Conservation (phyloP, 2,329 filamentous ascomycete genomes). For the Calonectria honghensis region DNA sequence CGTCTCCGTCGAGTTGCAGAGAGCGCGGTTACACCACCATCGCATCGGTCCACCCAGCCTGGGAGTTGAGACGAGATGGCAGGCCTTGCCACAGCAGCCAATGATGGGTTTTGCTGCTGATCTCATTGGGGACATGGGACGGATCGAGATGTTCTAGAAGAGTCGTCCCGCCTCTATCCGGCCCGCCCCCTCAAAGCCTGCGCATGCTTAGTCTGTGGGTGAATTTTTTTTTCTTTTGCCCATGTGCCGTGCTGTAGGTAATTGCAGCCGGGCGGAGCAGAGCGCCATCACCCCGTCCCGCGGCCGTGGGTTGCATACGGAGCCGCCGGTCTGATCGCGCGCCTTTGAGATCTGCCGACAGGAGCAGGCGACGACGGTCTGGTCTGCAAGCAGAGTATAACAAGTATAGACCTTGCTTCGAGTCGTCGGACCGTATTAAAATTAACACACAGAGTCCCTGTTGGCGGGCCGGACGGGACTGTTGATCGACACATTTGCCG, state of each 20-base stretch:
- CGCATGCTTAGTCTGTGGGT: constrained; percentile 4
- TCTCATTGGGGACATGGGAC: constrained; percentile 44
- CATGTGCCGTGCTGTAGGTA: constrained; percentile 22
- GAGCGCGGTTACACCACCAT: constrained; percentile 15
- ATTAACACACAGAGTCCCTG: constrained; percentile 43
- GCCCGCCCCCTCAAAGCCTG: constrained; percentile 38
- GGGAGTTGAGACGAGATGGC: constrained; percentile 20
- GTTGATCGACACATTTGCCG: constrained; percentile 51
- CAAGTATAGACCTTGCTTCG: constrained; percentile 30
- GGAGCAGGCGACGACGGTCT: background rate
- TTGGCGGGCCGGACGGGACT: constrained; percentile 53
- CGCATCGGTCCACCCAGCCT: constrained; percentile 17
- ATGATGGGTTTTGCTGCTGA: constrained; percentile 25
- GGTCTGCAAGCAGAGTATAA: background rate
- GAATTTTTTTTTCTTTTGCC: constrained; percentile 29
- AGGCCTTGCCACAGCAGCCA: constrained; percentile 18
- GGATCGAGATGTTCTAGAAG: constrained; percentile 55
- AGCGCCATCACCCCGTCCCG: constrained; percentile 15
- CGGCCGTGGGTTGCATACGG: constrained; percentile 14
- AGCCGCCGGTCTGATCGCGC: constrained; percentile 17
- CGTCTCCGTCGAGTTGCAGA: constrained; percentile 11
- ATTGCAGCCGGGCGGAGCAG: constrained; percentile 23
- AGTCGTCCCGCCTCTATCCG: constrained; percentile 50
- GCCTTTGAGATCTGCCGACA: constrained; percentile 16
- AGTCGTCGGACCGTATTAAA: constrained; percentile 25